Evolutionary conservation across 805 yeast species (phyloP).

Genomic region (Pichia pseudocactophila): DNA sequence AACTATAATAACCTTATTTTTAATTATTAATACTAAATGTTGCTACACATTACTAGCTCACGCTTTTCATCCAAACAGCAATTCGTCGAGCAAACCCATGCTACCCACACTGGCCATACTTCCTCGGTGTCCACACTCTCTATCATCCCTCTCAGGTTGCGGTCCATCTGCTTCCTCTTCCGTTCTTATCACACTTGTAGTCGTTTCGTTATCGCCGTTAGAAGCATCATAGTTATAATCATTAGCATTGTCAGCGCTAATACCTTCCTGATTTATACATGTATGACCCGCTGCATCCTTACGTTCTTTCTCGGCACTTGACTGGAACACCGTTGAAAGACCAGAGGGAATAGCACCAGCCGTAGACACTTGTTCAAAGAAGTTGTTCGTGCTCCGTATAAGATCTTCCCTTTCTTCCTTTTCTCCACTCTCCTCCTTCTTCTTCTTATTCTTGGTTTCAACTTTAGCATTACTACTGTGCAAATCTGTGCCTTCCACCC

Average conservation of each 20-base stretch:
- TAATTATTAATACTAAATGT: too few relatives aligned
- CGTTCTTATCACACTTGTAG: too few relatives aligned
- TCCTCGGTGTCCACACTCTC: neutral
- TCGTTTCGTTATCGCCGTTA: too few relatives aligned
- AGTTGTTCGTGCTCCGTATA: conserved; percentile 5
- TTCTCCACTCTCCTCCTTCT: neutral
- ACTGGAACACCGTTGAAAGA: conserved; percentile 23
- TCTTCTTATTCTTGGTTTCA: too few relatives aligned
- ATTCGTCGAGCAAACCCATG: conserved; percentile 9
- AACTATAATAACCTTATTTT: too few relatives aligned
- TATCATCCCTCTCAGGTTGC: too few relatives aligned
- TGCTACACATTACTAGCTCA: neutral
- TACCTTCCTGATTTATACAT: too few relatives aligned
- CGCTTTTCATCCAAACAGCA: conserved; percentile 5
- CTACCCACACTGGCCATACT: conserved; percentile 6
- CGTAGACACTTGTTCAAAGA: conserved; percentile 8
- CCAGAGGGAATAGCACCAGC: conserved; percentile 25
- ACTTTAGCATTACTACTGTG: too few relatives aligned
- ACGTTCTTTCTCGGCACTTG: neutral
- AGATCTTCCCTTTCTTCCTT: neutral
- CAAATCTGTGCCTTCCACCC: too few relatives aligned
- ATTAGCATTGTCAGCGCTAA: too few relatives aligned
- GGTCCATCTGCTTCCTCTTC: neutral
- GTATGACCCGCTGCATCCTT: neutral
- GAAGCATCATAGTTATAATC: too few relatives aligned